Conservation (phyloP, 805 yeast genomes). For the Pichia membranifaciens region DNA sequence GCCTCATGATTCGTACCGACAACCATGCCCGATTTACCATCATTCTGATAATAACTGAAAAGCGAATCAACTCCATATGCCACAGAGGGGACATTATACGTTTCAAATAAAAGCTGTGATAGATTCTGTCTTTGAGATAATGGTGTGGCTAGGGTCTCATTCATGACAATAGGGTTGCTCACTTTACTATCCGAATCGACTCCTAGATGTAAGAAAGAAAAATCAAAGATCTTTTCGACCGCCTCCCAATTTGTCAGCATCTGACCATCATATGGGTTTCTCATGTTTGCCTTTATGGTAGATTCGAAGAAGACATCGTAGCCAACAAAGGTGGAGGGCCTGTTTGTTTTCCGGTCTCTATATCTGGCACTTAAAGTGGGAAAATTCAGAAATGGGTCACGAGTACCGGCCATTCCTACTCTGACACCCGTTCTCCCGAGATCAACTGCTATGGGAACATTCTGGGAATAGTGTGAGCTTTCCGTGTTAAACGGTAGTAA, state of each 20-base stretch:
- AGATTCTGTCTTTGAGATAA: conserved; percentile 62
- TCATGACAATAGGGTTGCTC: conserved; percentile 74
- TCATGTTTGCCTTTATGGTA: conserved; percentile 58
- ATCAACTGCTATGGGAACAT: conserved; percentile 82
- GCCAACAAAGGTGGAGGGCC: conserved; percentile 69
- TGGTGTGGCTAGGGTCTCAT: conserved; percentile 72
- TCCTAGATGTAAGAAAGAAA: conserved; percentile 72
- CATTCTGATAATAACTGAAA: conserved; percentile 67
- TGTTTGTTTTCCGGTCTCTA: conserved; percentile 68
- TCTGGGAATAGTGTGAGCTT: conserved; percentile 37
- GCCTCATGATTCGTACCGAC: conserved; percentile 79
- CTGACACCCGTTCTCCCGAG: conserved; percentile 63
- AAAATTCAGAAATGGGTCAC: conserved; percentile 54
- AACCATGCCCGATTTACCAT: conserved; percentile 62
- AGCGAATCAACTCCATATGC: conserved; percentile 80
- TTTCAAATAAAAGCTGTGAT: conserved; percentile 82
- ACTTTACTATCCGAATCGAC: conserved; percentile 50
- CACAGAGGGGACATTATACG: conserved; percentile 67
- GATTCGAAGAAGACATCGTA: conserved; percentile 73
- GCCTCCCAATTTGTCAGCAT: conserved; percentile 90
- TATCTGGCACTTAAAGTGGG: conserved; percentile 66
- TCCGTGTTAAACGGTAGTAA: conserved; percentile 40
- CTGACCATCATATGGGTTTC: conserved; percentile 82
- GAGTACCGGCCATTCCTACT: conserved; percentile 48
- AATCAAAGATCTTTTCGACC: conserved; percentile 76